Evolutionary conservation across 139 green algal species (phyloP).

Genomic region (Edaphochlamys debaryana): DNA sequence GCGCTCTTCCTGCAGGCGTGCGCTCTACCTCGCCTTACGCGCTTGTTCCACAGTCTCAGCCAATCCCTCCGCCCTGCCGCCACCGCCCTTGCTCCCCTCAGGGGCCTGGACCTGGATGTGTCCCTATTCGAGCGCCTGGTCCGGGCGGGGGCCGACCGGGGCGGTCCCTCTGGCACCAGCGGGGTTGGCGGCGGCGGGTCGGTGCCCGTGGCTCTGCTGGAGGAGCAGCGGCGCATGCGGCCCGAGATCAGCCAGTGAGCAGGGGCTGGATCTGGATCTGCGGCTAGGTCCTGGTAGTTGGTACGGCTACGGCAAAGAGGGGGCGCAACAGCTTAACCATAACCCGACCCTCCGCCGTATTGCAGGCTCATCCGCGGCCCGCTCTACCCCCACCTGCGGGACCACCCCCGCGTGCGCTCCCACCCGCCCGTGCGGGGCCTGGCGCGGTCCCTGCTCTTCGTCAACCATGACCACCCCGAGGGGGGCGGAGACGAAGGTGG

Average conservation of each 20-base stretch:
- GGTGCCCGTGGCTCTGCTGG: constrained; percentile 58
- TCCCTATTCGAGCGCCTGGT: constrained; percentile 84
- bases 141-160: constrained; percentile 38
- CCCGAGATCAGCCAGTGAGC: constrained; percentile 61
- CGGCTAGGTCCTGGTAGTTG: too few species aligned
- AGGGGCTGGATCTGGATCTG: too few species aligned
- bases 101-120: constrained; percentile 76
- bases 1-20: too few species aligned
- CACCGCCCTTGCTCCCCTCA: too few species aligned
- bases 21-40: too few species aligned
- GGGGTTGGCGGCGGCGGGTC: too few species aligned
- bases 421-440: constrained; percentile 66
- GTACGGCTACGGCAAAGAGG: too few species aligned
- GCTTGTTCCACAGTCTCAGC: too few species aligned
- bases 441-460: constrained; percentile 66
- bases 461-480: constrained; percentile 70
- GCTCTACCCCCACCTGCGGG: constrained; percentile 62
- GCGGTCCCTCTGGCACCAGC: too few species aligned
- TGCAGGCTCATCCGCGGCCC: constrained; percentile 58
- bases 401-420: constrained; percentile 50
- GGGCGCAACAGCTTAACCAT: too few species aligned
- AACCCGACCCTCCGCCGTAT: too few species aligned
- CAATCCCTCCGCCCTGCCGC: too few species aligned
- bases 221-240: constrained; percentile 78
- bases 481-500: constrained; percentile 65